Evolutionary conservation across 169 alveolate genomes (phyloP).

Genomic region (Plasmodium ovale): DNA sequence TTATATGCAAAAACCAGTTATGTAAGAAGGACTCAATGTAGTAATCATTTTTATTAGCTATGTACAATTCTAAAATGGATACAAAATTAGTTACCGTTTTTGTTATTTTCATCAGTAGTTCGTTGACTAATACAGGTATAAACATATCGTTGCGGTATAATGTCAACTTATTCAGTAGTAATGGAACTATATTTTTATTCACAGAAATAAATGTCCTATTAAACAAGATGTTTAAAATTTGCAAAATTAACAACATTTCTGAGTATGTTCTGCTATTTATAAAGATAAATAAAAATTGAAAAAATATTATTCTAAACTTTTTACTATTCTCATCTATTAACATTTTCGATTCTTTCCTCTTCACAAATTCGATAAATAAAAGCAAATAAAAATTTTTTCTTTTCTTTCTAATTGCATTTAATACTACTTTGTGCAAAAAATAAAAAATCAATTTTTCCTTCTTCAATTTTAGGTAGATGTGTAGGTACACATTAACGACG

Average conservation of each 20-base stretch:
- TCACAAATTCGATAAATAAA: slow-evolving; percentile 60
- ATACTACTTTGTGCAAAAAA: slow-evolving; percentile 53
- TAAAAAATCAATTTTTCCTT: slow-evolving; percentile 45
- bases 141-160: slow-evolving; percentile 57
- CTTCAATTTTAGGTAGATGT: slow-evolving; percentile 71
- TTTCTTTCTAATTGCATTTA: slow-evolving; percentile 21
- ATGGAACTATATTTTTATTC: slow-evolving; percentile 29
- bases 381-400: slow-evolving; percentile 51
- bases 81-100: slow-evolving; percentile 49
- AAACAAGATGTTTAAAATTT: slow-evolving; percentile 70
- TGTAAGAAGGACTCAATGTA: slow-evolving; percentile 56
- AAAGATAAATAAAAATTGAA: slow-evolving; percentile 54
- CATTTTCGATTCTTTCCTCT: slow-evolving; percentile 41
- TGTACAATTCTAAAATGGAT: slow-evolving; percentile 39
- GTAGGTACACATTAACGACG: slow-evolving; percentile 60
- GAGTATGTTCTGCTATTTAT: slow-evolving; percentile 32
- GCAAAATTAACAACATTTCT: slow-evolving; percentile 58
- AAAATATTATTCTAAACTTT: slow-evolving; percentile 62
- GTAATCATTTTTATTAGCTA: slow-evolving; percentile 41
- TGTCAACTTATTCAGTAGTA: slow-evolving; percentile 19
- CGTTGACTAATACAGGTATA: slow-evolving; percentile 54
- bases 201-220: slow-evolving; percentile 15
- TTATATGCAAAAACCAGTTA: slow-evolving; percentile 57
- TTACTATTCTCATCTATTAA: slow-evolving; percentile 37
- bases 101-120: slow-evolving; percentile 60